A percentile compares a stretch with the other conserved stretches of the same genome.
Conservation (phyloP, 2,329 filamentous ascomycete genomes). For the Sordariomycetes sp. region DNA sequence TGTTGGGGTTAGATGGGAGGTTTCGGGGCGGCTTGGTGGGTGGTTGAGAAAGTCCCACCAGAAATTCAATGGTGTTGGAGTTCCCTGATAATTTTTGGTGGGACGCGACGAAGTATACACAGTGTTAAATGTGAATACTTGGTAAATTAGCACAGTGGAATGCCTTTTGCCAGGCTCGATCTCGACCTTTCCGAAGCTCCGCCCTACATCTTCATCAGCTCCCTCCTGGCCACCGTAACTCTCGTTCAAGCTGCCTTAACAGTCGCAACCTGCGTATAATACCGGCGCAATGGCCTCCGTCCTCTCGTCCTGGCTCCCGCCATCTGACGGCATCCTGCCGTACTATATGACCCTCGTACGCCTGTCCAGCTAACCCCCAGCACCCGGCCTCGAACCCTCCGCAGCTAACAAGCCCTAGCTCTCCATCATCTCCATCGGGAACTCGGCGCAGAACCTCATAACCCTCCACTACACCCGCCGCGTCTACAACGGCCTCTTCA, state of each 20-base stretch:
- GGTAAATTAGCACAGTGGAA: too few relatives aligned
- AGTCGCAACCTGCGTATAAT: neutral
- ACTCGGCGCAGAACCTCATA: constrained; percentile 73
- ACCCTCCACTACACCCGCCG: constrained; percentile 76
- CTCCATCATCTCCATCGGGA: constrained; percentile 70
- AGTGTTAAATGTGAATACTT: too few relatives aligned
- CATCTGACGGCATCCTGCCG: constrained; percentile 41
- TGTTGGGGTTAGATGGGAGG: neutral
- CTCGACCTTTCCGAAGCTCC: too few relatives aligned
- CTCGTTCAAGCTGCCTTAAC: neutral
- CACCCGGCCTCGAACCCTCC: neutral
- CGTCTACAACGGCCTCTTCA: constrained; percentile 64
- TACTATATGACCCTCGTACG: constrained; percentile 49
- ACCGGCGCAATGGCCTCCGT: constrained; percentile 3
- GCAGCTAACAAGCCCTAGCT: constrained; percentile 41
- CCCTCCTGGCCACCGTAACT: neutral
- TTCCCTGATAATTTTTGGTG: too few relatives aligned
- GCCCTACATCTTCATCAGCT: neutral
- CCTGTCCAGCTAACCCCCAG: neutral
- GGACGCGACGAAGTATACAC: too few relatives aligned
- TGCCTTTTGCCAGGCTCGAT: too few relatives aligned
- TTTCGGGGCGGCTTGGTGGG: too few relatives aligned
- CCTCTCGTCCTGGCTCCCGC: constrained; percentile 23
- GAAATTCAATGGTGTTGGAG: too few relatives aligned
- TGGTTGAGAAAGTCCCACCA: too few relatives aligned